Evolutionary conservation across 2,329 filamentous ascomycete genomes (phyloP).

Genomic region (Drechslera avenae): DNA sequence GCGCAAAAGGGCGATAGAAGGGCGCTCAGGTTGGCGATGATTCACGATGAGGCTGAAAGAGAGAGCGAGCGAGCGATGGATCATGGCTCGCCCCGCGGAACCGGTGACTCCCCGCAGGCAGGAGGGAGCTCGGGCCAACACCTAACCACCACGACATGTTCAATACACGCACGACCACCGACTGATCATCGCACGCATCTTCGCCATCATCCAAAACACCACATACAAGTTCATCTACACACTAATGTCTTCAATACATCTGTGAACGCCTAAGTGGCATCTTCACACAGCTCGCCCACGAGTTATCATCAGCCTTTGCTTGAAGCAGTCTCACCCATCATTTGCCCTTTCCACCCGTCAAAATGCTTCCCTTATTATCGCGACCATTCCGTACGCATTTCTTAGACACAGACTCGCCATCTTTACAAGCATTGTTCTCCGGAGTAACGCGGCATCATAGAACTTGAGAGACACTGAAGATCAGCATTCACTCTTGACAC

Average conservation of each 20-base stretch:
- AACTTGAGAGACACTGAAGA: slow-evolving; percentile 6
- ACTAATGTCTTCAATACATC: slow-evolving; percentile 19
- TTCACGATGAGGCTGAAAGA: slow-evolving; percentile 2
- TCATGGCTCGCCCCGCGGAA: slow-evolving; percentile 6
- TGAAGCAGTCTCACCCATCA: slow-evolving; percentile 28
- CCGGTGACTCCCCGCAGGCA: slow-evolving; percentile 15
- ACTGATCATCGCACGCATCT: slow-evolving; percentile 3
- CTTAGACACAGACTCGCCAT: slow-evolving; percentile 57
- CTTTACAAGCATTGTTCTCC: slow-evolving; percentile 45
- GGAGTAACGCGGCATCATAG: slow-evolving; percentile 12
- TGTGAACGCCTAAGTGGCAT: slow-evolving; percentile 34
- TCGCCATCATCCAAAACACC: slow-evolving; percentile 1
- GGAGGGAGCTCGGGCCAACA: slow-evolving; percentile 14
- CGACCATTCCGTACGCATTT: slow-evolving; percentile 56
- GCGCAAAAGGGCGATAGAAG: slow-evolving; percentile 7
- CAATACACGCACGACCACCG: slow-evolving; percentile 6
- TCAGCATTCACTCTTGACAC: background rate
- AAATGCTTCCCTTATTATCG: slow-evolving; percentile 58
- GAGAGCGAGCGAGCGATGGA: slow-evolving; percentile 5
- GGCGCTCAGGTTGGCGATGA: slow-evolving; percentile 5
- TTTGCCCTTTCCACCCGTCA: slow-evolving; percentile 44
- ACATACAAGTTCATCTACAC: background rate
- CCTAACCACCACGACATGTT: slow-evolving; percentile 14
- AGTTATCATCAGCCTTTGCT: slow-evolving; percentile 26
- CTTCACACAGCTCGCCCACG: slow-evolving; percentile 26